Conservation (phyloP, 306 rosid genomes). For the Dicorynia guianensis region DNA sequence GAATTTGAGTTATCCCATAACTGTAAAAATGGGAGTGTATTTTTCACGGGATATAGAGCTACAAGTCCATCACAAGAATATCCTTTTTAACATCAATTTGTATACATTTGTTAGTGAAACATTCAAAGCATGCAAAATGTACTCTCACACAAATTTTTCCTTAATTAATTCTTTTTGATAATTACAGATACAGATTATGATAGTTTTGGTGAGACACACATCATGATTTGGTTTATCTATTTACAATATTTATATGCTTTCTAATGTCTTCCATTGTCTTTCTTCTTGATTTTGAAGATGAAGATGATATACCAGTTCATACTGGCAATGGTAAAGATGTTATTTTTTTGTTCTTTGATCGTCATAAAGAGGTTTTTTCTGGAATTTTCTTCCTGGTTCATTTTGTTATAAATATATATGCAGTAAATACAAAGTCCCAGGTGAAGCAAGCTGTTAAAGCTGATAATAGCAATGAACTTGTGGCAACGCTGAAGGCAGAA, state of each 20-base stretch:
- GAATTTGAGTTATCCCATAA: slow-evolving; percentile 74
- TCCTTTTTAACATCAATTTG: slow-evolving; percentile 51
- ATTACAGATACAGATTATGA: slow-evolving; percentile 36
- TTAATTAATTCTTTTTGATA: slow-evolving; percentile 49
- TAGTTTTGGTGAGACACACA: slow-evolving; percentile 52
- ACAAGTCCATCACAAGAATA: slow-evolving; percentile 34
- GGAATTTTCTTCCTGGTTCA: not conserved
- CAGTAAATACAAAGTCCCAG: slow-evolving; percentile 40
- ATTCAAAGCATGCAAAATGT: not conserved
- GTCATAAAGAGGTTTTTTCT: not conserved
- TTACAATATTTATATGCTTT: not conserved
- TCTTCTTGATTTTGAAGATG: slow-evolving; percentile 43
- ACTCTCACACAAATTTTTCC: slow-evolving; percentile 32
- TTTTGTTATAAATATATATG: slow-evolving; percentile 2
- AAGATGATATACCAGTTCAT: slow-evolving; percentile 39
- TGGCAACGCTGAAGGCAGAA: slow-evolving; percentile 47
- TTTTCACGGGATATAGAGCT: slow-evolving; percentile 58
- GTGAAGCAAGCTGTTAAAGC: slow-evolving; percentile 39
- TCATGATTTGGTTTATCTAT: slow-evolving; percentile 29
- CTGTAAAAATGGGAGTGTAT: slow-evolving; percentile 73
- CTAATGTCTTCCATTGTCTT: slow-evolving; percentile 16
- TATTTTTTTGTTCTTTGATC: slow-evolving; percentile 13
- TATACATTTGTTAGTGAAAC: slow-evolving; percentile 1
- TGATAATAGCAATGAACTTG: not conserved
- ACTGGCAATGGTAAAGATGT: slow-evolving; percentile 47